Evolutionary conservation across 108 stramenopile genomes (phyloP), one percentile per base, ranked within the genome.

Genomic region (Skeletonema marinoi): DNA sequence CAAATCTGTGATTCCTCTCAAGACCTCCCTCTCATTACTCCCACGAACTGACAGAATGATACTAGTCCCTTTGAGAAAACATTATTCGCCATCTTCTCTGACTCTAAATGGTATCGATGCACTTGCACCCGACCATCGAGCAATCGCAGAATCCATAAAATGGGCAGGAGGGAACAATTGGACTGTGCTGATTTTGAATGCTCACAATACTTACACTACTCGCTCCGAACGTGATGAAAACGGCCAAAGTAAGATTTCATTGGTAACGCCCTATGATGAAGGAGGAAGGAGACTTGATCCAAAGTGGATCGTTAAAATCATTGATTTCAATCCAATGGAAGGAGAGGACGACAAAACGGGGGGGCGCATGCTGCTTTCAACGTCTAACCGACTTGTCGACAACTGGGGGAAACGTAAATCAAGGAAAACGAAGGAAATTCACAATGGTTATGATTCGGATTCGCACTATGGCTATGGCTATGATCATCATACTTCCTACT

Each of bases 21-120:
- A 46, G 50, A 17, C 29, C 29, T 68, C 73, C 5, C 68, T 74
- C 21, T 3, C 16, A 16, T 1, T 6, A 10, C 68, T 74, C 4
- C 73, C 73, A 30, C 50, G 32, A 2, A 46, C 46, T 14, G 67
- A 74, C 12, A 32, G 73, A 32, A 33, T 74, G 30, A 11, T 74
- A 10, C 32, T 69, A 31, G 56, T 74, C 56, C 73, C 73, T 13
- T 48, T 74, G 51, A 21, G 32, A 33, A 16, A 74, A 9, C 42
- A 68, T 25, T 68, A 74, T 68, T 19, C 32, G 10, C 25, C 68
- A 5, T 0, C 19, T 10, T 32, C 48, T 38, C 68, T 74, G 12
- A 68, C 30, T 56, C 25, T 14, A 8, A 25, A 68, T 10, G 73
- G 73, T 17, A 38, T 74, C 51, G 33, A 74, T 58, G 30, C 73